Evolutionary conservation across 805 yeast genomes (phyloP).

Genomic region (Saccharomyces cerevisiae): DNA sequence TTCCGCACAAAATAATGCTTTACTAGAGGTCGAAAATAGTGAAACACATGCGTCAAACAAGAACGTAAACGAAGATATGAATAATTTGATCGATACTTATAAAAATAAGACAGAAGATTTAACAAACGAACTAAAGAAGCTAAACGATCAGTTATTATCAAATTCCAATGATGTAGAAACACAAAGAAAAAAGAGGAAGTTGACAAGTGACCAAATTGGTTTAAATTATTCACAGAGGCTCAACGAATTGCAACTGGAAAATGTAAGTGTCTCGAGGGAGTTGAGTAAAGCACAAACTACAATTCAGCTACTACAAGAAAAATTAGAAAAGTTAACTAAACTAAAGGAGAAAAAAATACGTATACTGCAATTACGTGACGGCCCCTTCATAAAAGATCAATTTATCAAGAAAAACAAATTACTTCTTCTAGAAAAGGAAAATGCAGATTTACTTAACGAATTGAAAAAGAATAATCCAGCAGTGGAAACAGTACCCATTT

Average conservation of each 20-base stretch:
- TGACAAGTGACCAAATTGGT: constrained; percentile 20
- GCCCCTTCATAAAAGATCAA: constrained; percentile 59
- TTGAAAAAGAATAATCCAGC: constrained; percentile 11
- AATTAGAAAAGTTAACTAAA: constrained; percentile 29
- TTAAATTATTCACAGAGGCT: constrained; percentile 26
- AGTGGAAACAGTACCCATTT: constrained; percentile 39
- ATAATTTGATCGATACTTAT: constrained; percentile 45
- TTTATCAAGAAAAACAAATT: constrained; percentile 46
- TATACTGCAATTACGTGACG: constrained; percentile 54
- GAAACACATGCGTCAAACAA: constrained; percentile 11
- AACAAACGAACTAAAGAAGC: constrained; percentile 32
- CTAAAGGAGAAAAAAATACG: constrained; percentile 36
- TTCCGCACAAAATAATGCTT: constrained; percentile 11
- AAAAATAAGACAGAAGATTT: constrained; percentile 42
- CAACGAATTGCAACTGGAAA: constrained; percentile 35
- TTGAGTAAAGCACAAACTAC: constrained; percentile 33
- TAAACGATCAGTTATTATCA: constrained; percentile 21
- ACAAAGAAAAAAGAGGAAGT: constrained; percentile 23
- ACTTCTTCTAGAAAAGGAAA: constrained; percentile 48
- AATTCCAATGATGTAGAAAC: constrained; percentile 7
- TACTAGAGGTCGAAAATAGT: constrained; percentile 6
- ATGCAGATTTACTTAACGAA: constrained; percentile 40
- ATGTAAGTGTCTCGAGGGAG: constrained; percentile 32
- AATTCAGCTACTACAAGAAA: constrained; percentile 31
- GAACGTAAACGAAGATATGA: constrained; percentile 11